Evolutionary conservation across 1,139 yeast genomes (phyloP).

Genomic region (Sugiyamaella xylanicola): DNA sequence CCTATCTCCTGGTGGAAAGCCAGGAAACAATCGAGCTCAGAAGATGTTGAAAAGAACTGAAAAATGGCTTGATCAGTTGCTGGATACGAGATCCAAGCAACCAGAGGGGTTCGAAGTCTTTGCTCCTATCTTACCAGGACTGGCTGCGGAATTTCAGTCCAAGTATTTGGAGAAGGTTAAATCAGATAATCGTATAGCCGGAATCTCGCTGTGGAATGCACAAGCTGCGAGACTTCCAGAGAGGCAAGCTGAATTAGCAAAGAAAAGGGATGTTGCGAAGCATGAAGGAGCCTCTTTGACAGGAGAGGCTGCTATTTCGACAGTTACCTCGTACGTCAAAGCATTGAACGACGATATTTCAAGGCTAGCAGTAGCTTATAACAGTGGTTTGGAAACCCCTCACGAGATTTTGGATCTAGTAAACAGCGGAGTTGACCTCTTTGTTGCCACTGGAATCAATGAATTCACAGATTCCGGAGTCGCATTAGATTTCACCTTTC

Average conservation of each 20-base stretch:
- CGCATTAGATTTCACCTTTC: slow-evolving; percentile 42
- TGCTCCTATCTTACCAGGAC: slow-evolving; percentile 41
- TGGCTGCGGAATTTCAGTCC: slow-evolving; percentile 29
- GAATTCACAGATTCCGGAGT: slow-evolving; percentile 44
- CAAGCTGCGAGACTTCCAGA: slow-evolving; percentile 27
- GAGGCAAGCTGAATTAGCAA: slow-evolving; percentile 24
- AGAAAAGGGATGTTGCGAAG: slow-evolving; percentile 23
- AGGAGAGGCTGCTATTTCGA: slow-evolving; percentile 12
- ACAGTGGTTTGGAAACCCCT: slow-evolving; percentile 39
- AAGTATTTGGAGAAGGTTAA: slow-evolving; percentile 34
- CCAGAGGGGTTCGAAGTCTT: slow-evolving; percentile 24
- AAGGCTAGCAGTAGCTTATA: slow-evolving; percentile 27
- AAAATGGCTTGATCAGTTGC: slow-evolving; percentile 39
- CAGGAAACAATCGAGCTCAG: slow-evolving; percentile 43
- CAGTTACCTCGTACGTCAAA: slow-evolving; percentile 7
- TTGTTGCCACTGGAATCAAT: slow-evolving; percentile 40
- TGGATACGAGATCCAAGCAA: slow-evolving; percentile 16
- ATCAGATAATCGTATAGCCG: slow-evolving; percentile 25
- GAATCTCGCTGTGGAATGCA: slow-evolving; percentile 33
- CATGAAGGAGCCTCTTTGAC: slow-evolving; percentile 5
- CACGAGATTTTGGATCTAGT: slow-evolving; percentile 41
- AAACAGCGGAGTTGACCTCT: slow-evolving; percentile 42
- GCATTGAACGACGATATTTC: slow-evolving; percentile 24
- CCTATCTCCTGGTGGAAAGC: slow-evolving; percentile 36
- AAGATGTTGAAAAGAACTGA: slow-evolving; percentile 43